Conservation (phyloP, 805 yeast genomes). For the Wickerhamomyces sydowiorum region DNA sequence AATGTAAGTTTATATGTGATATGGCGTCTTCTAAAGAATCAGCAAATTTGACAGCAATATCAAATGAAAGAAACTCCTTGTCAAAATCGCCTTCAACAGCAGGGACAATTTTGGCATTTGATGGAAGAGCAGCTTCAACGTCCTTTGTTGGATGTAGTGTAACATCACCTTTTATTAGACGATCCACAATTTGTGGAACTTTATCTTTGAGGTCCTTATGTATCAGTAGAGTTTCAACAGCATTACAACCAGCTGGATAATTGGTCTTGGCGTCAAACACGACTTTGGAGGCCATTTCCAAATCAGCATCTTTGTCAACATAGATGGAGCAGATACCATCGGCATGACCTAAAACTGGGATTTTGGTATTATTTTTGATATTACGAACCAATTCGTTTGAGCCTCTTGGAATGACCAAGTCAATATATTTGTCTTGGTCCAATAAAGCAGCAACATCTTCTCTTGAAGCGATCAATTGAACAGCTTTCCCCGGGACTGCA, state of each 20-base stretch:
- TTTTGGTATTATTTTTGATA: conserved; percentile 83
- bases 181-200: conserved; percentile 31
- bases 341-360: conserved; percentile 98
- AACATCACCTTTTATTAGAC: conserved; percentile 60
- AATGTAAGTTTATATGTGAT: conserved; percentile 78
- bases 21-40: conserved; percentile 66
- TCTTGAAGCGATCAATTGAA: conserved; percentile 84
- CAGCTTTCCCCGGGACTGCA: conserved; percentile 71
- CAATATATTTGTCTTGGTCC: conserved; percentile 83
- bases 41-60: conserved; percentile 69
- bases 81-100: conserved; percentile 68
- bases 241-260: conserved; percentile 99
- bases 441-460: conserved; percentile 84
- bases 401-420: conserved; percentile 97
- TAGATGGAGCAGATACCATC: conserved; percentile 94
- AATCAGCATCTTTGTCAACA: conserved; percentile 71
- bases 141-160: conserved; percentile 62
- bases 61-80: conserved; percentile 78
- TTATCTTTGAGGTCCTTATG: conserved; percentile 36
- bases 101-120: conserved; percentile 28
- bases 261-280: conserved; percentile 87
- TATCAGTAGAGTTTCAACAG: conserved; percentile 81
- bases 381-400: conserved; percentile 84
- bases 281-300: conserved; percentile 69
- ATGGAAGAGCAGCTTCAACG: conserved; percentile 27